Conservation (phyloP, 2,329 filamentous ascomycete species). For the Penicillium sp. region DNA sequence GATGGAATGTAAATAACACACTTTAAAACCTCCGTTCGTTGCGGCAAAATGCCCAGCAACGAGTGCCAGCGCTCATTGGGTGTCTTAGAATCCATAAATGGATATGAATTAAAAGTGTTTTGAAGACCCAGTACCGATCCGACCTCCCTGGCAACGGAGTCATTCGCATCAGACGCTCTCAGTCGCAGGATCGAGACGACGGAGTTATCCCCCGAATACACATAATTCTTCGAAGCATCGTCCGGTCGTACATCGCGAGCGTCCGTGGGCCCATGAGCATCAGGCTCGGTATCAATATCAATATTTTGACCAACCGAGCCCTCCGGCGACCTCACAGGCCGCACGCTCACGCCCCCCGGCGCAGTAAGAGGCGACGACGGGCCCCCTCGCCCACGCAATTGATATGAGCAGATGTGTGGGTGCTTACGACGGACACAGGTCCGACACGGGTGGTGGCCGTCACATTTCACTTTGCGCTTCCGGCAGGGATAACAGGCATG, state of each 20-base stretch:
- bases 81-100: slow-evolving; percentile 28
- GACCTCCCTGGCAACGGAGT: slow-evolving; percentile 25
- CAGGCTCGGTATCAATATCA: too few relatives aligned
- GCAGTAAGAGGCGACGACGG: too few relatives aligned
- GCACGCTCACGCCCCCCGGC: too few relatives aligned
- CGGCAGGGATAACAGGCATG: slow-evolving; percentile 34
- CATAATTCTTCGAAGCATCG: slow-evolving; percentile 16
- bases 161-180: slow-evolving; percentile 26
- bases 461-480: slow-evolving; percentile 37
- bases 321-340: too few relatives aligned
- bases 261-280: too few relatives aligned
- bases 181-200: slow-evolving; percentile 29
- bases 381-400: too few relatives aligned
- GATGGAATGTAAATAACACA: slow-evolving; percentile 7
- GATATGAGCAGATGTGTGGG: too few relatives aligned
- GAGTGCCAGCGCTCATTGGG: slow-evolving; percentile 26
- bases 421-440: too few relatives aligned
- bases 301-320: too few relatives aligned
- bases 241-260: too few relatives aligned
- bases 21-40: slow-evolving; percentile 26
- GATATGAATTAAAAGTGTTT: slow-evolving; percentile 29
- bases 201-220: slow-evolving; percentile 32
- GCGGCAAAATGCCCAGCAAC: slow-evolving; percentile 23
- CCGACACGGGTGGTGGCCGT: slow-evolving; percentile 27
- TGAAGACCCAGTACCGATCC: slow-evolving; percentile 31